Base-by-base conservation (phyloP, 1,284 basidiomycete species). In the Gymnopus androsaceus region DNA sequence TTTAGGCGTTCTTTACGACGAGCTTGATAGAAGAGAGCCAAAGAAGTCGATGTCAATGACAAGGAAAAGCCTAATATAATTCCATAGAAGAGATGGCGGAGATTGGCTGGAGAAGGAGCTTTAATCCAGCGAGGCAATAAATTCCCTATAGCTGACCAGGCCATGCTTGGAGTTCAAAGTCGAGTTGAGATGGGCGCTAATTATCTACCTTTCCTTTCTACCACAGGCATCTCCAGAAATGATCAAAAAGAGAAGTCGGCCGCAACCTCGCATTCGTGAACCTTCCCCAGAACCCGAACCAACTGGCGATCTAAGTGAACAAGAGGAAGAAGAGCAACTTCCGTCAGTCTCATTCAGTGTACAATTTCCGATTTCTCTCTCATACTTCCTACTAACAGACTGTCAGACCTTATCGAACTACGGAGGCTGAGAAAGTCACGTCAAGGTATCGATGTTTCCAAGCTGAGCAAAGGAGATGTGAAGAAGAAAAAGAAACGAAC, bases 381-480 rank as follows among this genome's bases (percentile, higher is more conserved):
- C 52, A 45, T 54, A 12, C 33, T 25, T 42, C 44, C 60, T 54
- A 56, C 19, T 34, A 38, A 55, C 53, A 90, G 87, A 52, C 66
- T 97, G 27, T 82, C 90, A 60, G 95, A 98, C 54, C 79, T 98
- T 19, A 81, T 97, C 34, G 88, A 94, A 55, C 75, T 98, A 12
- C 84, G 94, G 36, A 91, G 87, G 66, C 76, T 97, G 21, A 82
- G 87, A 44, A 86, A 85, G 61, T 73, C 84, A 8, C 80, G 88
- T 46, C 83, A 88, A 64, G 96, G 95, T 0, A 98, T 98, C 58
- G 94, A 98, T 63, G 81, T 87, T 0, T 77, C 87, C 27, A 92
- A 89, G 65, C 77, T 99, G 23, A 92, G 88, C 67, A 86, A 88
- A 56, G 95, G 95, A 1, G 93, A 94, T 65, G 75, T 70, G 5